phyloP scores from a whole-genome alignment of 371 early-diverging fungal genomes.

The Actinomortierella wolfii region DNA sequence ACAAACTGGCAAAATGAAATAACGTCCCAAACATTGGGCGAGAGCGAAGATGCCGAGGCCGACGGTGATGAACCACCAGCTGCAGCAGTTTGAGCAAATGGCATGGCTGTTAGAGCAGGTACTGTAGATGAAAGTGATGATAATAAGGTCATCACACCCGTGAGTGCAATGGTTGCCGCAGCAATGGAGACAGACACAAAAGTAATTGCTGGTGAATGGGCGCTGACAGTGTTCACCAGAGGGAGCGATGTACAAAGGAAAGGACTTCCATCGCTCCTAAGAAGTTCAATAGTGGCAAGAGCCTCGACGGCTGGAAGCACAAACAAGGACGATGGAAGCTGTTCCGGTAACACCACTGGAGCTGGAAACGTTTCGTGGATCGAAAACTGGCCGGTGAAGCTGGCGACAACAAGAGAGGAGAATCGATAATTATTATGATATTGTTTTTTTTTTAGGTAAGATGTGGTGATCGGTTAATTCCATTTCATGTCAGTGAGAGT shows the following conservation, averaged over 20 bases:
- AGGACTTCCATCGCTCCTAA: slow-evolving; percentile 10
- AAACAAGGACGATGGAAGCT: slow-evolving; percentile 30
- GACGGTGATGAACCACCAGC: slow-evolving; percentile 7
- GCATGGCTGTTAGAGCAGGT: slow-evolving; percentile 19
- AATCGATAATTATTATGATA: too few species aligned
- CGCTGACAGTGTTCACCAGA: slow-evolving; percentile 26
- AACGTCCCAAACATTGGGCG: slow-evolving; percentile 33
- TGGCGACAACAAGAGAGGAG: slow-evolving; percentile 1
- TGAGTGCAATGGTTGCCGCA: slow-evolving; percentile 15
- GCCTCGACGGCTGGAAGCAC: slow-evolving; percentile 36
- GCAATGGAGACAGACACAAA: slow-evolving; percentile 27
- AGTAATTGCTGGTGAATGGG: slow-evolving; percentile 22
- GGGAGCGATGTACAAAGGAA: slow-evolving; percentile 32
- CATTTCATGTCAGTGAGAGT: too few species aligned
- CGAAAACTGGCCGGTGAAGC: slow-evolving; percentile 25
- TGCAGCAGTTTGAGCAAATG: slow-evolving; percentile 6
- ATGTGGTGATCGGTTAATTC: too few species aligned
- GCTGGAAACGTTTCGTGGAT: slow-evolving; percentile 26
- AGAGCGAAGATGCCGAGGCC: slow-evolving; percentile 7
- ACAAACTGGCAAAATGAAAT: slow-evolving; percentile 43
- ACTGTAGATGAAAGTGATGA: slow-evolving; percentile 25
- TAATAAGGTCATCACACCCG: slow-evolving; percentile 15
- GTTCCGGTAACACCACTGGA: slow-evolving; percentile 15
- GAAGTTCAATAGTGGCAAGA: slow-evolving; percentile 25
- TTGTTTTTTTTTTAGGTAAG: too few species aligned